These are phyloP conservation scores for Phytophthora parvispora DNA, from an alignment of 352 stramenopile genomes.

Conservation along the genomic window DNA sequence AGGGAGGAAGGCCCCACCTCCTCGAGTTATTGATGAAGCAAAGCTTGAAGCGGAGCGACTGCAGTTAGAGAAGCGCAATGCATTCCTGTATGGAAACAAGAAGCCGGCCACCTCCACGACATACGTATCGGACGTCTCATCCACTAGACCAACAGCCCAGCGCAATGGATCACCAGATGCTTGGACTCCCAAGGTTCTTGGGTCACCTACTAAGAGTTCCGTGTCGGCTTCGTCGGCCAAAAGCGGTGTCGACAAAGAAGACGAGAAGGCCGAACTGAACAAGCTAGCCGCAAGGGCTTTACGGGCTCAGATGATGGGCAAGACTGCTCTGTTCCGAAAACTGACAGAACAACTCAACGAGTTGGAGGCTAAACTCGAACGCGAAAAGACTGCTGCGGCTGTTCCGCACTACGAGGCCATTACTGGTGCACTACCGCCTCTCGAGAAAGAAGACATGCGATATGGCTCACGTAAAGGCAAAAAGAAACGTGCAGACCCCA, in stretches of 20 bases:
- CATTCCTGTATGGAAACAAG: constrained; percentile 69
- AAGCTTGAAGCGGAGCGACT: constrained; percentile 45
- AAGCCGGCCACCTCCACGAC: neutral
- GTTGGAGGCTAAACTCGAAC: constrained; percentile 71
- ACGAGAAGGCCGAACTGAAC: constrained; percentile 71
- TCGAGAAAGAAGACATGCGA: constrained; percentile 78
- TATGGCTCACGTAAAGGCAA: constrained; percentile 73
- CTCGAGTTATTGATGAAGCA: constrained; percentile 30
- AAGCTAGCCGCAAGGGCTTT: constrained; percentile 84
- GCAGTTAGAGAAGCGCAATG: constrained; percentile 58
- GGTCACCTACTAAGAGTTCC: constrained; percentile 9
- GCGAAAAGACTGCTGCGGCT: constrained; percentile 41
- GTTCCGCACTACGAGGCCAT: constrained; percentile 75
- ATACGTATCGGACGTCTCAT: neutral
- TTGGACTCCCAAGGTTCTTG: neutral
- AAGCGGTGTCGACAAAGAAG: constrained; percentile 11
- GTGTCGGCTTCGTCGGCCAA: constrained; percentile 2
- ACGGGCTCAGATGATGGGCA: constrained; percentile 87
- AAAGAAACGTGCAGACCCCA: constrained; percentile 46
- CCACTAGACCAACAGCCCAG: neutral
- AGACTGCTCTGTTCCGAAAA: constrained; percentile 74
- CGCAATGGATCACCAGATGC: neutral
- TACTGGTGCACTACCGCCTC: constrained; percentile 62
- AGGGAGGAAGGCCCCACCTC: constrained; percentile 1
- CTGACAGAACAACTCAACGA: constrained; percentile 87